A percentile compares a stretch with the other conserved stretches of the same genome.
Conservation (phyloP, 768 basidiomycete genomes). For the Lactifluus pinguis region DNA sequence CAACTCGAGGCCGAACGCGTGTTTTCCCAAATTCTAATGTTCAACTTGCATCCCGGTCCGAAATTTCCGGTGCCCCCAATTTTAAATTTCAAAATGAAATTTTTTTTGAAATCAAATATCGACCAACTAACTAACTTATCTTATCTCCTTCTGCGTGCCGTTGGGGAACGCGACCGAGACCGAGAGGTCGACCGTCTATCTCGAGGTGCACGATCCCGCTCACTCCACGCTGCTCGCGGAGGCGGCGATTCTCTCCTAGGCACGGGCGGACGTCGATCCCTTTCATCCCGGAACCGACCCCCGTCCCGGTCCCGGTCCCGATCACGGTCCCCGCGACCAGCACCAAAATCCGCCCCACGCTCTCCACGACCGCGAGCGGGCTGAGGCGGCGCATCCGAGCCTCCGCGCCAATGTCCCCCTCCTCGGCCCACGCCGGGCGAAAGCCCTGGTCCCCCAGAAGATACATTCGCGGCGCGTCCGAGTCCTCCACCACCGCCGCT, state of each 20-base stretch:
- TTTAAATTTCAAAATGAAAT: not conserved
- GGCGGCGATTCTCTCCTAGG: too few species aligned
- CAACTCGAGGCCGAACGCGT: not conserved
- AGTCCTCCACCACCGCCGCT: conserved; percentile 22
- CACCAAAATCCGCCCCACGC: conserved; percentile 34
- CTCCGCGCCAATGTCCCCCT: conserved; percentile 67
- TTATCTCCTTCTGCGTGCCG: conserved; percentile 25
- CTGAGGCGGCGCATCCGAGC: conserved; percentile 10
- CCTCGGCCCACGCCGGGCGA: conserved; percentile 34
- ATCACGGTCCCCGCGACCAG: not conserved
- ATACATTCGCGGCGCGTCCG: conserved; percentile 39
- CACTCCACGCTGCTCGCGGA: too few species aligned
- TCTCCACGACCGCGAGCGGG: conserved; percentile 35
- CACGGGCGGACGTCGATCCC: conserved; percentile 29
- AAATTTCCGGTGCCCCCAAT: not conserved
- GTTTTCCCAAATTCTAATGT: not conserved
- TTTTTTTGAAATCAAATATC: not conserved
- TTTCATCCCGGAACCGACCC: conserved; percentile 40
- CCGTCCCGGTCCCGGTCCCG: conserved; percentile 2
- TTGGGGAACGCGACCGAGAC: conserved; percentile 36
- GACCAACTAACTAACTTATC: too few species aligned
- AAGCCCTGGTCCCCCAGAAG: too few species aligned
- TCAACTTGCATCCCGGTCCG: not conserved
- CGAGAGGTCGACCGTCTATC: conserved; percentile 22
- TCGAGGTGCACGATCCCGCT: too few species aligned